Evolutionary conservation across 2,329 filamentous ascomycete species (phyloP).

Genomic region (Thermothelomyces thermophilus): DNA sequence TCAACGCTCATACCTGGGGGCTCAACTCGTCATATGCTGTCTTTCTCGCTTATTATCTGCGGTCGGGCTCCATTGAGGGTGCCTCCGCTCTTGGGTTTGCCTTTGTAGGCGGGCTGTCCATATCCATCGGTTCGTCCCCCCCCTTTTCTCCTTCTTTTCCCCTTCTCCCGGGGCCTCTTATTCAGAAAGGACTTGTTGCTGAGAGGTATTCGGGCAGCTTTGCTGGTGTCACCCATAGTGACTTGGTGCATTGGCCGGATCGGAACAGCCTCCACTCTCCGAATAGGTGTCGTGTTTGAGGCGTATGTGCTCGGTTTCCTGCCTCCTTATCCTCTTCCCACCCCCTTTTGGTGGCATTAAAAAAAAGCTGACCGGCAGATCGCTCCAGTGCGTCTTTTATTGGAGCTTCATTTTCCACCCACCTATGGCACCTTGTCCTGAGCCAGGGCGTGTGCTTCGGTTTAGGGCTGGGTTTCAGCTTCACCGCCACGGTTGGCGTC

Average conservation of each 20-base stretch:
- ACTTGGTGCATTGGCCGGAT: slow-evolving; percentile 54
- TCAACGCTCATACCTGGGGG: slow-evolving; percentile 70
- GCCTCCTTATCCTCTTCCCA: too few relatives aligned
- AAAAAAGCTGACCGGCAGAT: neutral
- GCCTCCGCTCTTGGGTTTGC: slow-evolving; percentile 63
- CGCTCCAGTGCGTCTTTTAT: slow-evolving; percentile 49
- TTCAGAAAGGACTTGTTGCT: slow-evolving; percentile 10
- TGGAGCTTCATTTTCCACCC: slow-evolving; percentile 59
- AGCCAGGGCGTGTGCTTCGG: slow-evolving; percentile 71
- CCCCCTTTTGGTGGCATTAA: neutral
- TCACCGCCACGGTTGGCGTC: slow-evolving; percentile 61
- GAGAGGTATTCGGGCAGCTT: slow-evolving; percentile 36
- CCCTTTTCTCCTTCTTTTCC: slow-evolving; percentile 22
- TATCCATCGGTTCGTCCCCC: slow-evolving; percentile 41
- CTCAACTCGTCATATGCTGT: slow-evolving; percentile 60
- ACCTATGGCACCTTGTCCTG: slow-evolving; percentile 71
- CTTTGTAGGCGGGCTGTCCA: slow-evolving; percentile 67
- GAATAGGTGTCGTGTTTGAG: slow-evolving; percentile 59
- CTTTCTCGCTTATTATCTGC: slow-evolving; percentile 52
- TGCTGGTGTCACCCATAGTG: slow-evolving; percentile 62
- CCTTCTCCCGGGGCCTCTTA: too few relatives aligned
- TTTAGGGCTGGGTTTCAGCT: slow-evolving; percentile 70
- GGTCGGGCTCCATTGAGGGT: slow-evolving; percentile 54
- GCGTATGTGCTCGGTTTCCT: slow-evolving; percentile 33
- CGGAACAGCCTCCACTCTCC: slow-evolving; percentile 58